Base-by-base conservation (phyloP, 164 flowering plant genomes). In the Euptelea pleiosperma region DNA sequence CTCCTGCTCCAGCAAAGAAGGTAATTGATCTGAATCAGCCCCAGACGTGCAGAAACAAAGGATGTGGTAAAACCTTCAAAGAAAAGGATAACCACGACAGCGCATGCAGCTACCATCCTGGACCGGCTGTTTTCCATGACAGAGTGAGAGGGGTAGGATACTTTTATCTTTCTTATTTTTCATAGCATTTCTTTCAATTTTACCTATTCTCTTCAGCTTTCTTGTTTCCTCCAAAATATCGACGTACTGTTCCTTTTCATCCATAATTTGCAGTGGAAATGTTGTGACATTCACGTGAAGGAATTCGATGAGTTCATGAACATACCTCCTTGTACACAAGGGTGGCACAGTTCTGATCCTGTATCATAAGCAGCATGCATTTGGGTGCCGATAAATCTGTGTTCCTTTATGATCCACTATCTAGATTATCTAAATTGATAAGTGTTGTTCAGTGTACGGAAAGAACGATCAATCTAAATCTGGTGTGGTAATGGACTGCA, bases 241-340 rank as follows among this genome's bases (percentile, higher is more conserved):
- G 14, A 35, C 50, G 10, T 14, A 60, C 36, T 28, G 19, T 19
- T 39, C 18, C n/a, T 21, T 39, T 30, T 52, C 15, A 0, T 14
- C 6, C 22, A 12, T 52, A 26, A 30, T 43, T 69, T 82, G 79
- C 81, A 90, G 99, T 93, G 99, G 99, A 85, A 87, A 73, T 93
- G 99, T 67, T 90, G 99, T 35, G 85, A 88, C 57, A 57, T 85
- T 57, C 94, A 86, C 57, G 96, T 85, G 26, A 88, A 82, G 69
- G 99, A 93, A 68, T 93, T 93, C 33, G 96, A 93, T 2, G 99
- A 93, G 73, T 93, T 93, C 82, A 78, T 91, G 86, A 55, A 55
- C 50, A 88, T 93, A 65, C 86, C 96, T 18, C 97, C 99, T 1
- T 93, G 99, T 75, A 28, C 87, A 11, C 81, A 77, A 67, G 99